Conservation (phyloP, 1,284 basidiomycete genomes). For the Cystobasidium pallidum region DNA sequence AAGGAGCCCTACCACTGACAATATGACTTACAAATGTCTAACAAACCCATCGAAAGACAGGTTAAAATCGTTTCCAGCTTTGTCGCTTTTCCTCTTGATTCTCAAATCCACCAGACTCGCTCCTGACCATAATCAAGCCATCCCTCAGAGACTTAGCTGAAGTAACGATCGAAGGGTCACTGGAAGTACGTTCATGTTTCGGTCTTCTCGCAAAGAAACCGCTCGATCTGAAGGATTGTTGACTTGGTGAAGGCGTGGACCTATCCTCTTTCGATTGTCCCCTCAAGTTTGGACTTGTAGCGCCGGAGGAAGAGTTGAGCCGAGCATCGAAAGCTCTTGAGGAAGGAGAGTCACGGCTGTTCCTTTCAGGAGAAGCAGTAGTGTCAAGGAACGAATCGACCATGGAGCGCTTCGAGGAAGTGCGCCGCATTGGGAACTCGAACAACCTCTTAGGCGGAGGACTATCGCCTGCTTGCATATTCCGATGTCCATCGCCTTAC, state of each 20-base stretch:
- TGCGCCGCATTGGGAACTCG: conserved; percentile 18
- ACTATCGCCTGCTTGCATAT: not conserved
- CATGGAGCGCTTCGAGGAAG: not conserved
- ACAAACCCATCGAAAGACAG: not conserved
- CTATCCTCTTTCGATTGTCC: not conserved
- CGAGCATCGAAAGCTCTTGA: not conserved
- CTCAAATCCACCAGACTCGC: conserved; percentile 31
- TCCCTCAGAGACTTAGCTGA: not conserved
- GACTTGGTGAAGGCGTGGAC: not conserved
- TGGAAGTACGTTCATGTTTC: conserved; percentile 30
- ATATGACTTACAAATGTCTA: not conserved
- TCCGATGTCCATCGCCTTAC: not conserved
- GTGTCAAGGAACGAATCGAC: conserved; percentile 33
- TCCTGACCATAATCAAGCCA: conserved; percentile 1
- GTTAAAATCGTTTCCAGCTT: conserved; percentile 21
- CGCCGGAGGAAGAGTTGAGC: not conserved
- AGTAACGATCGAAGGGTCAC: conserved; percentile 21
- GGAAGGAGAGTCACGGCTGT: not conserved
- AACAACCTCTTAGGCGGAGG: not conserved
- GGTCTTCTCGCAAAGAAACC: conserved; percentile 31
- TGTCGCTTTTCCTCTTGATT: conserved; percentile 27
- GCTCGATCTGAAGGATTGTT: conserved; percentile 28
- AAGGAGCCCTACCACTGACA: not conserved
- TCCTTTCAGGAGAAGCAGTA: conserved; percentile 29
- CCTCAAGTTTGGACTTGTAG: not conserved